Base-by-base conservation (phyloP, 2,329 filamentous ascomycete species). In the Byssochlamys sp. region DNA sequence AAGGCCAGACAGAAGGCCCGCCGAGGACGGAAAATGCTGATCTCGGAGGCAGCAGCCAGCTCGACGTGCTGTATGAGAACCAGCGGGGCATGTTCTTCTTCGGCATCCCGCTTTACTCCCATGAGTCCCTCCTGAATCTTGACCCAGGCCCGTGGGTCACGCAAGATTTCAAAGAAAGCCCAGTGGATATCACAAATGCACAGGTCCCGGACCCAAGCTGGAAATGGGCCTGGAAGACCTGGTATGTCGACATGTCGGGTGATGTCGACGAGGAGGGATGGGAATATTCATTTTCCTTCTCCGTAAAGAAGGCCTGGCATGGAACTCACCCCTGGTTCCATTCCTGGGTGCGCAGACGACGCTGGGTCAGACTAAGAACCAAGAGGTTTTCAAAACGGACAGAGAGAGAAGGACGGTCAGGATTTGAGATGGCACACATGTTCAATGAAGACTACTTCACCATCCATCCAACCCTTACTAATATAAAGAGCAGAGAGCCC, bases 41-140 rank as follows among this genome's bases (percentile, higher is more conserved):
- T n/a, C 1, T 26, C 25, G 27, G 24, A 14, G 27, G 19, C 24
- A 51, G 10, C 48, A 72, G 69, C 2, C 86, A 83, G 28, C 84
- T 97, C 60, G 94, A 99, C 62, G 83, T 97, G 4, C 79, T 99
- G 0, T 97, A 95, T 73, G 94, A 99, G 72, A 99, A 99, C 68
- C 89, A 99, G 75, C 84, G 94, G 58, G 94, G 94, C 10, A 86
- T 84, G 45, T 95, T 96, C 68, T 79, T 95, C 60, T 97, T 92
- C 66, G 92, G 94, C 28, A 82, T 91, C 11, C 86, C 91, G 0
- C 81, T 95, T n/a, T 99, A 96, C 77, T 95, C 91, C 1, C 82
- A 85, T 6, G 87, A 86, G 61, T 92, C 91, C 1, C 81, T 99
- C 1, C 85, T 95, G 35, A 88, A 89, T 60, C 82, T 95, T 53